Base-by-base conservation (phyloP, 2,329 filamentous ascomycete genomes). In the Trichoderma koningiopsis region DNA sequence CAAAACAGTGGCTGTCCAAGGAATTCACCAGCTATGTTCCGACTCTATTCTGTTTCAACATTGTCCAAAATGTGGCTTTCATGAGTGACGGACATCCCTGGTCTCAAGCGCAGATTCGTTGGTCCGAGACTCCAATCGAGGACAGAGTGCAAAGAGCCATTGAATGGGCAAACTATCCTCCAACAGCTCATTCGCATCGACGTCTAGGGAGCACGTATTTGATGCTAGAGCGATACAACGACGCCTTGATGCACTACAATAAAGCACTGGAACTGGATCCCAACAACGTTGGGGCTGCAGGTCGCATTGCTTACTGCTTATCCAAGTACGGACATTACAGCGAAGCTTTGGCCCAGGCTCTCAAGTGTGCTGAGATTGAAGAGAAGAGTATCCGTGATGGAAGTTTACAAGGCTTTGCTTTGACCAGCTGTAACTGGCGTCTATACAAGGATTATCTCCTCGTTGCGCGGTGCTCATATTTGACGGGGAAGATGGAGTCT, bases 31-130 rank as follows among this genome's bases (percentile, higher is more conserved):
- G 74, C 40, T 82, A 82, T 43, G 73, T 82, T 6, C 80, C 81
- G 5, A 81, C 81, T 0, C 72, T 80, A 0, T 80, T 82, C 68
- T 83, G 81, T 71, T 82, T 83, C 70, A 80, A 81, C 67, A 81
- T 83, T 47, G 81, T 83, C 4, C 81, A 83, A 68, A 79, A 77
- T 53, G 75, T 82, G 35, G 79, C 81, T 5, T 79, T 79, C 3
- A 78, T 82, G 74, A 76, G 82, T 16, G 76, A 77, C 1, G 81
- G 79, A 2, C 74, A 77, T 65, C 79, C 77, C 0, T 82, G 79
- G 79, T 76, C 77, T 0, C 77, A 80, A 49, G 78, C 77, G 5
- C 77, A 78, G 22, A 71, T 71, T 2, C 77, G 80, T 70, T 83
- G 81, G 81, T 73, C 76, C 0, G 79, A 79, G 0, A 76, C 79